These are phyloP conservation scores for Solanum tacnaense DNA, from an alignment of 257 asterid genomes.

Conservation along the genomic window DNA sequence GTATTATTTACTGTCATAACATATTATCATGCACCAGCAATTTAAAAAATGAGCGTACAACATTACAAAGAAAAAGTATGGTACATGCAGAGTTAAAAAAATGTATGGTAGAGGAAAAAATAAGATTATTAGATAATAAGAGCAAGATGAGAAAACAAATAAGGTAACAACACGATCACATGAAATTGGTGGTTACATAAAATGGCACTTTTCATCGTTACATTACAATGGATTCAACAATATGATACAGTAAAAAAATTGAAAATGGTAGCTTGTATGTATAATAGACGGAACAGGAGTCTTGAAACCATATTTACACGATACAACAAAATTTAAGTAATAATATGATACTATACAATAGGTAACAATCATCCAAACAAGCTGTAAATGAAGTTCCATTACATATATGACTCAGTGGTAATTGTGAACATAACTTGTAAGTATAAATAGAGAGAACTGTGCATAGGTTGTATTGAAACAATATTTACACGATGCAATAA, in stretches of 20 bases:
- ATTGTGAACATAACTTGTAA: not conserved
- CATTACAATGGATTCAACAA: not conserved
- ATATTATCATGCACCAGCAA: not conserved
- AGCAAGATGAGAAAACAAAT: not conserved
- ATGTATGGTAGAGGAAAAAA: not conserved
- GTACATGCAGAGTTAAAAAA: not conserved
- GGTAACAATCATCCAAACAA: not conserved
- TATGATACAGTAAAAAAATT: not conserved
- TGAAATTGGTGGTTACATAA: not conserved
- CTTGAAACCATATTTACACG: not conserved
- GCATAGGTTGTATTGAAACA: not conserved
- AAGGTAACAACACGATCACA: not conserved
- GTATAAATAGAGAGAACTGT: not conserved
- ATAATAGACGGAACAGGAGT: not conserved
- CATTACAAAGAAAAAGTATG: not conserved
- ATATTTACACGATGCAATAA: not conserved
- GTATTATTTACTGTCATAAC: not conserved
- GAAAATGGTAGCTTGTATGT: not conserved
- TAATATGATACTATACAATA: not conserved
- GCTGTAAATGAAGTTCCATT: not conserved
- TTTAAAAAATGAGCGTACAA: not conserved
- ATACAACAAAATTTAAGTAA: not conserved
- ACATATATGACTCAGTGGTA: not conserved
- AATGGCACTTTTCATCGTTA: not conserved
- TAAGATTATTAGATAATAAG: not conserved